Conservation (phyloP, 2,329 filamentous ascomycete species). For the Microascus cirrosus region DNA sequence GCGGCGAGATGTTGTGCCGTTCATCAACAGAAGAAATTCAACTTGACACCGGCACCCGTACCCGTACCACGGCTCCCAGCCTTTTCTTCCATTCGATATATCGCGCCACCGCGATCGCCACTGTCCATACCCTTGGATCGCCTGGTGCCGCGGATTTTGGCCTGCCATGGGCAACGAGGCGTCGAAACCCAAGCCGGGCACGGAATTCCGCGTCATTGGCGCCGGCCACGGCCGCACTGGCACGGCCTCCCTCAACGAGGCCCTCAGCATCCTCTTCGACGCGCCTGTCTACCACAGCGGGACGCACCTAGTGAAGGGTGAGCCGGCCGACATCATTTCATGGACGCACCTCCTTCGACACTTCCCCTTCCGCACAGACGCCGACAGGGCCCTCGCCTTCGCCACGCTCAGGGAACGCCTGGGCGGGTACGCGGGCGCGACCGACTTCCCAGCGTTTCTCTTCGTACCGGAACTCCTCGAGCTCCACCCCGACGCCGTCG, state of each 20-base stretch:
- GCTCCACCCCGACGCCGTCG: slow-evolving; percentile 21
- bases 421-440: slow-evolving; percentile 34
- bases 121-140: too few species aligned
- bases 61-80: too few species aligned
- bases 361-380: not conserved
- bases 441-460: slow-evolving; percentile 46
- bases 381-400: not conserved
- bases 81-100: too few species aligned
- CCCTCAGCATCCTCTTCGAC: slow-evolving; percentile 11
- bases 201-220: slow-evolving; percentile 13
- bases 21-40: too few species aligned
- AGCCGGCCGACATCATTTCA: not conserved
- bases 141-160: too few species aligned
- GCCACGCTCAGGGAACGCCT: not conserved
- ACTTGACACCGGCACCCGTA: too few species aligned
- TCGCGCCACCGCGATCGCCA: too few species aligned
- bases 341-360: not conserved
- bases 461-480: slow-evolving; percentile 23
- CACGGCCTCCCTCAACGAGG: slow-evolving; percentile 9
- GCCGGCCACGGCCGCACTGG: slow-evolving; percentile 14
- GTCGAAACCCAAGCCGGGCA: slow-evolving; percentile 11
- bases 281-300: slow-evolving; percentile 13
- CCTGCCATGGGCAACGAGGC: slow-evolving; percentile 11
- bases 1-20: too few species aligned
- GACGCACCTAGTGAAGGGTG: slow-evolving; percentile 9